These are phyloP conservation scores for Mycena sp. DNA, from an alignment of 1,284 basidiomycete genomes.

Conservation along the genomic window DNA sequence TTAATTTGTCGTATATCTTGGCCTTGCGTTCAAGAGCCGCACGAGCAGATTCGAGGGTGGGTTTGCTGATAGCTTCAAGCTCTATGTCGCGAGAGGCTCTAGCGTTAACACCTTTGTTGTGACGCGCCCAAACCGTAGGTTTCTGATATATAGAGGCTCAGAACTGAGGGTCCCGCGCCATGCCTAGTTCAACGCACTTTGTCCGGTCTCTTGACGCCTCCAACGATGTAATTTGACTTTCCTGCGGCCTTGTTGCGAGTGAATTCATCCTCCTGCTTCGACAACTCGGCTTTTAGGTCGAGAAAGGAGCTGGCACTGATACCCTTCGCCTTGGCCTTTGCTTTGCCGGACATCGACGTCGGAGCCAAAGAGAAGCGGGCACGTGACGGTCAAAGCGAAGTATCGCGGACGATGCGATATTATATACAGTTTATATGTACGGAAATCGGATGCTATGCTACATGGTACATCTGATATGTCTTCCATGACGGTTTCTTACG, in stretches of 20 bases:
- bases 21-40: slow-evolving; percentile 84
- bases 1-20: slow-evolving; percentile 83
- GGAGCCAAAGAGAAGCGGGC: neutral
- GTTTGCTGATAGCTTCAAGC: slow-evolving; percentile 70
- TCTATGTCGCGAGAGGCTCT: slow-evolving; percentile 75
- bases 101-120: slow-evolving; percentile 76
- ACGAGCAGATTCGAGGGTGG: slow-evolving; percentile 76
- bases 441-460: slow-evolving; percentile 3
- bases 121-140: slow-evolving; percentile 75
- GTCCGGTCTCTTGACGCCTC: slow-evolving; percentile 68
- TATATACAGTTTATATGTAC: slow-evolving; percentile 15
- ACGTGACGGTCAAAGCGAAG: slow-evolving; percentile 23
- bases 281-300: slow-evolving; percentile 79
- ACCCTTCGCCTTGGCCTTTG: slow-evolving; percentile 73
- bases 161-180: neutral
- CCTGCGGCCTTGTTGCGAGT: slow-evolving; percentile 68
- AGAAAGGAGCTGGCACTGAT: slow-evolving; percentile 80
- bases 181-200: slow-evolving; percentile 60
- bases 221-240: slow-evolving; percentile 59
- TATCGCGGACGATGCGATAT: neutral
- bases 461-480: slow-evolving; percentile 1
- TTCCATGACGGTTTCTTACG: neutral
- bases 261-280: slow-evolving; percentile 74
- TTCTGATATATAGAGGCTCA: slow-evolving; percentile 58
- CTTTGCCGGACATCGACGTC: slow-evolving; percentile 30